Percentiles rank a stretch among this genome's conserved stretches.
Conservation (phyloP, 1,284 basidiomycete species). For the Pascua sp. region DNA sequence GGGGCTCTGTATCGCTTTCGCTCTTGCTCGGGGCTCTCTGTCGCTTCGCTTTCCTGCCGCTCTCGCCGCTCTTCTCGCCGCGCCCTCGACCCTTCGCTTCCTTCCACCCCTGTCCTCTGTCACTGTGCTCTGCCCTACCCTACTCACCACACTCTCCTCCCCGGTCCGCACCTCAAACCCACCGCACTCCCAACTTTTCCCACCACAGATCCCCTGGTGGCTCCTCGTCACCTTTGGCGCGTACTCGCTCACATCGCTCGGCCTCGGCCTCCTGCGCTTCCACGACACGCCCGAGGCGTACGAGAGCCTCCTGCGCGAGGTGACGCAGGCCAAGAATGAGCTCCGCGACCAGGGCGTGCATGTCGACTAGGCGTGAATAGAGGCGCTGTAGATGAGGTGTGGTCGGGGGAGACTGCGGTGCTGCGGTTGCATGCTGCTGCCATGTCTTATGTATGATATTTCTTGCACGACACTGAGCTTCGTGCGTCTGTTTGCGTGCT, state of each 20-base stretch:
- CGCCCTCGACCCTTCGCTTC: neutral
- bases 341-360: conserved; percentile 62
- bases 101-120: neutral
- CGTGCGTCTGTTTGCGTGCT: no score
- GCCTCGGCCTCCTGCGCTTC: conserved; percentile 67
- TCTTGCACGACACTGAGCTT: neutral
- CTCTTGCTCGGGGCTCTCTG: no score
- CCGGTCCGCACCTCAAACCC: neutral
- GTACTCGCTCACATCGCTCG: conserved; percentile 67
- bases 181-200: neutral
- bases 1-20: no score
- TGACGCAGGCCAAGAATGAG: conserved; percentile 66
- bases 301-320: conserved; percentile 60
- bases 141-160: no score
- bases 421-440: no score
- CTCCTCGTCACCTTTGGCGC: conserved; percentile 68
- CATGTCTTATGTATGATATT: neutral
- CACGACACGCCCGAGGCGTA: conserved; percentile 74
- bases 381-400: no score
- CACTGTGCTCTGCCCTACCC: neutral
- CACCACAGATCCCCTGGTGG: conserved; percentile 67
- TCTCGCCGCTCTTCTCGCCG: no score
- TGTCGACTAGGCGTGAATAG: conserved; percentile 56
- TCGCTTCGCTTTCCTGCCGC: no score
- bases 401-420: no score